Percentiles rank a stretch among this genome's conserved stretches.
These are phyloP conservation scores for Rhododendron simsii DNA, from an alignment of 148 eudicot species.

Conservation along the genomic window DNA sequence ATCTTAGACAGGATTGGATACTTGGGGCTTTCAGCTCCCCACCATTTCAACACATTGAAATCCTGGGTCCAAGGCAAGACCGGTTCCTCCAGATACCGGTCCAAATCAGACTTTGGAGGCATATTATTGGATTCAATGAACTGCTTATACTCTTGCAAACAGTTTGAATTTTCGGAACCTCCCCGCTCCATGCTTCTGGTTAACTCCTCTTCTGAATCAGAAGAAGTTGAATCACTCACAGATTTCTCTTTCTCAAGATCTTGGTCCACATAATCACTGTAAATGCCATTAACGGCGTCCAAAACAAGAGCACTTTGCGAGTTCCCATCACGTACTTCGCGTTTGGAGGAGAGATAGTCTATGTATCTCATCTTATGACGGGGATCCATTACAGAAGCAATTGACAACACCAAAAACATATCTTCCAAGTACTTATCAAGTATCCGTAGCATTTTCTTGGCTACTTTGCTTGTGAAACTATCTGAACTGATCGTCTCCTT, in stretches of 20 bases:
- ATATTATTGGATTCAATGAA: not conserved
- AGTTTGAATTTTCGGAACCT: not conserved
- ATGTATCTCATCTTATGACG: not conserved
- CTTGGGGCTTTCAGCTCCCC: not conserved
- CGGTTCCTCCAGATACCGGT: not conserved
- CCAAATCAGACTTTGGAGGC: slow-evolving; percentile 3
- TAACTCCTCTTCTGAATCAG: not conserved
- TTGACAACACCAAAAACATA: not conserved
- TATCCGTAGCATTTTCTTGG: not conserved
- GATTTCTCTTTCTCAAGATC: not conserved
- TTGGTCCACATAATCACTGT: not conserved
- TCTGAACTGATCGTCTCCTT: not conserved
- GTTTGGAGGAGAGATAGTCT: not conserved
- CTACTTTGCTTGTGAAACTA: not conserved
- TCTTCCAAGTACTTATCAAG: not conserved
- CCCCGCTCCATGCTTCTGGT: not conserved
- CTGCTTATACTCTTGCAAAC: not conserved
- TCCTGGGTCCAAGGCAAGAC: not conserved
- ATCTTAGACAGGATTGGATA: slow-evolving; percentile 5
- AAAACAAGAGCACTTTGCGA: not conserved
- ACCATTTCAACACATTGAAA: slow-evolving; percentile 6
- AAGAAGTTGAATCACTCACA: not conserved
- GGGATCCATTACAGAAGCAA: slow-evolving; percentile 1
- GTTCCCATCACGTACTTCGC: not conserved
- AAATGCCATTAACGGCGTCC: not conserved